These are phyloP conservation scores for Carex cristatella DNA, from an alignment of 176 grass and related monocot species.

Conservation along the genomic window DNA sequence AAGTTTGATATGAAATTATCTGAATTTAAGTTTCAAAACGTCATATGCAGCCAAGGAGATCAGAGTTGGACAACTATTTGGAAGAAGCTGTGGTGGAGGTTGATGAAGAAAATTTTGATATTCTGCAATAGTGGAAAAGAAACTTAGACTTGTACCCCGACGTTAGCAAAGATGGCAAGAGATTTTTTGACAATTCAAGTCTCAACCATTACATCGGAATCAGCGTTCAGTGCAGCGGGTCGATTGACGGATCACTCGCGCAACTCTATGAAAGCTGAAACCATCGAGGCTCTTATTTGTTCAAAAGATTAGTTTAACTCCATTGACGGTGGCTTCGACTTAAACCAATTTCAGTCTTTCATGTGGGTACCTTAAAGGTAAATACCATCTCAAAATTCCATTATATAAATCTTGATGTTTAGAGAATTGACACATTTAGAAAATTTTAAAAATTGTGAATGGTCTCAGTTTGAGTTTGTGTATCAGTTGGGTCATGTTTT, in stretches of 20 bases:
- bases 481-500: no score
- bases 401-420: no score
- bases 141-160: background rate
- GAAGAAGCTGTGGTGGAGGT: background rate
- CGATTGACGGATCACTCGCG: background rate
- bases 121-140: background rate
- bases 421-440: no score
- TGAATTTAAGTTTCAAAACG: background rate
- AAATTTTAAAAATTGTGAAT: no score
- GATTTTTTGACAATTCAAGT: no score
- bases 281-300: background rate
- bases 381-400: no score
- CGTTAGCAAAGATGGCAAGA: no score
- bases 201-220: background rate
- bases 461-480: no score
- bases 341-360: background rate
- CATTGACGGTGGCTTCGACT: background rate
- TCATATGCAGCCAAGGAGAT: background rate
- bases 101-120: background rate
- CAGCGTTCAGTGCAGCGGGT: background rate
- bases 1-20: background rate
- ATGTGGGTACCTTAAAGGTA: background rate
- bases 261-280: background rate
- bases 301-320: background rate
- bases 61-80: background rate